phyloP scores from a whole-genome alignment of 768 basidiomycete genomes.

The Suillus alpinus region DNA sequence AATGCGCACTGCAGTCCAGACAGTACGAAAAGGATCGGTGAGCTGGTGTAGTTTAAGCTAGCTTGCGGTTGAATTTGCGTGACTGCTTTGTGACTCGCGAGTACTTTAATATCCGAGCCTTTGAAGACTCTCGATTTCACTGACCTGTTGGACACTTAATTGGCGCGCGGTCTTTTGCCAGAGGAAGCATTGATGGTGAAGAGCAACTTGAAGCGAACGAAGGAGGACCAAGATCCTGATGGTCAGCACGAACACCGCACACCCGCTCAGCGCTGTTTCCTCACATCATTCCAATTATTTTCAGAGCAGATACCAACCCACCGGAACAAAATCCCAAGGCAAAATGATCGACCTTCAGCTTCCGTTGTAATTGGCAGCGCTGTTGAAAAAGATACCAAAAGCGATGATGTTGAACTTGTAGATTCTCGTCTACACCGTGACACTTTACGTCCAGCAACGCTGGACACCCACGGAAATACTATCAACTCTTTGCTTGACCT shows the following conservation, averaged over 20 bases:
- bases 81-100: neutral
- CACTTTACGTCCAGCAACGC: neutral
- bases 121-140: neutral
- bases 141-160: neutral
- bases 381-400: too few relatives aligned
- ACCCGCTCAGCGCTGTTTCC: neutral
- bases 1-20: too few relatives aligned
- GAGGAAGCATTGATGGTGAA: neutral
- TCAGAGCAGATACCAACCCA: neutral
- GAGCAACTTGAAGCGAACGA: neutral
- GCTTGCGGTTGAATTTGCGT: too few relatives aligned
- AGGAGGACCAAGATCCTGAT: neutral
- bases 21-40: too few relatives aligned
- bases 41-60: too few relatives aligned
- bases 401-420: too few relatives aligned
- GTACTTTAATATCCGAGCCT: too few relatives aligned
- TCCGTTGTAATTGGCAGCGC: neutral
- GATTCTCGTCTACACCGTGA: neutral
- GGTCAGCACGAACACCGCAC: neutral
- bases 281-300: neutral
- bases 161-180: neutral
- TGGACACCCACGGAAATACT: neutral
- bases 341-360: neutral
- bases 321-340: neutral
- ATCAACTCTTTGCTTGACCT: constrained; percentile 44